Conservation (phyloP, 352 stramenopile species). For the Phytophthora sansomeana region DNA sequence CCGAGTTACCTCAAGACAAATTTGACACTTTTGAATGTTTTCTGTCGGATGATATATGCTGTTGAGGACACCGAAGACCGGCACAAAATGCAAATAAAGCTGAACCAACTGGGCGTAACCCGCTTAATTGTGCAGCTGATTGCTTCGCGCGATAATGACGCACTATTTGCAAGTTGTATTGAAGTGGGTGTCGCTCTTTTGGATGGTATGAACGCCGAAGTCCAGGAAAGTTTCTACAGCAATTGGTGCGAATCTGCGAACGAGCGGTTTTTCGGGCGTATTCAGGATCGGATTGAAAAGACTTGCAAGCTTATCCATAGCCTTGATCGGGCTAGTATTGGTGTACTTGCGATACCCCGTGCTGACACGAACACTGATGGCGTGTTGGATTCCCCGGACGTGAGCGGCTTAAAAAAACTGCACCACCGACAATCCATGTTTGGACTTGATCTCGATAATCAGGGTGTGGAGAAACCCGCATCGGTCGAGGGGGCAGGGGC, state of each 20-base stretch:
- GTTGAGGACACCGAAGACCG: constrained; percentile 55
- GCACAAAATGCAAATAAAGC: constrained; percentile 72
- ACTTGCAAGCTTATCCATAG: constrained; percentile 51
- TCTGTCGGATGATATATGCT: constrained; percentile 78
- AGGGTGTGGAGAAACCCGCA: constrained; percentile 3
- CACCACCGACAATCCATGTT: constrained; percentile 31
- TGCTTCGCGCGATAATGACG: constrained; percentile 56
- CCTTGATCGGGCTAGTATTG: constrained; percentile 35
- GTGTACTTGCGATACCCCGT: not conserved
- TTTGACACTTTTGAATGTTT: constrained; percentile 72
- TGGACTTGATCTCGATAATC: constrained; percentile 16
- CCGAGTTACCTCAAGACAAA: constrained; percentile 72
- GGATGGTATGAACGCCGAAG: constrained; percentile 80
- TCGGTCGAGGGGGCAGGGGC: constrained; percentile 17
- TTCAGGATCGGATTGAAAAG: constrained; percentile 61
- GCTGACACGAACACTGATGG: not conserved
- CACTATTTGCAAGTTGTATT: constrained; percentile 64
- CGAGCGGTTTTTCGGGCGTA: constrained; percentile 57
- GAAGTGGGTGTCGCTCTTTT: constrained; percentile 71
- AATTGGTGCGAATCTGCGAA: constrained; percentile 51
- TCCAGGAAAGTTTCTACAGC: constrained; percentile 72
- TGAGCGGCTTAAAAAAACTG: constrained; percentile 15
- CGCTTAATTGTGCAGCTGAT: constrained; percentile 75
- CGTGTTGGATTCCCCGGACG: constrained; percentile 7
- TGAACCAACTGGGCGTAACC: constrained; percentile 70